Conservation (phyloP, 202 grass and related monocot genomes). For the Schoenoplectus triqueter region DNA sequence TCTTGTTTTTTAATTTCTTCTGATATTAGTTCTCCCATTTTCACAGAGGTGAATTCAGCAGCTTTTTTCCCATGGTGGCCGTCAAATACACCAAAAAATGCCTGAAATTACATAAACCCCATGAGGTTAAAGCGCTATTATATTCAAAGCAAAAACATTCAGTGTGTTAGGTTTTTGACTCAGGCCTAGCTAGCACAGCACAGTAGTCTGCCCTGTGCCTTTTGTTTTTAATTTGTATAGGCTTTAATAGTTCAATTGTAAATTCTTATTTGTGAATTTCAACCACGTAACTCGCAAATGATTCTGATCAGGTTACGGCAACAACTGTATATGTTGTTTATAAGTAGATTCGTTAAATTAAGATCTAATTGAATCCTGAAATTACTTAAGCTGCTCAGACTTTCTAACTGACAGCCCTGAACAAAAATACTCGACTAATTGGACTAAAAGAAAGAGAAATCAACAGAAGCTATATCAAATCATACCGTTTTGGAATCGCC, state of each 20-base stretch:
- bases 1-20: slow-evolving; percentile 51
- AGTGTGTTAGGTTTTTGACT: too few species aligned
- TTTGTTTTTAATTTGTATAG: background rate
- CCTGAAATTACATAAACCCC: slow-evolving; percentile 45
- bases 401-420: background rate
- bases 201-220: too few species aligned
- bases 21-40: slow-evolving; percentile 69
- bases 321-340: background rate
- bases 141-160: too few species aligned
- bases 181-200: too few species aligned
- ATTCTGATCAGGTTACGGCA: background rate
- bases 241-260: slow-evolving; percentile 11
- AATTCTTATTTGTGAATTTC: background rate
- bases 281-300: background rate
- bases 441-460: slow-evolving; percentile 11
- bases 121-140: background rate
- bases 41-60: slow-evolving; percentile 77
- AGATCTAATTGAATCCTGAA: too few species aligned
- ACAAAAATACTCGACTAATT: background rate
- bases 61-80: slow-evolving; percentile 86
- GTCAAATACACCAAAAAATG: slow-evolving; percentile 92
- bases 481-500: slow-evolving; percentile 76
- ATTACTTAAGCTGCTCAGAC: too few species aligned
- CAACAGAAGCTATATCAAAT: background rate
- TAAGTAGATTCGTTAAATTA: too few species aligned